These are phyloP conservation scores for Aurinia saxatilis DNA, from an alignment of 345 rosid species.

Conservation along the genomic window DNA sequence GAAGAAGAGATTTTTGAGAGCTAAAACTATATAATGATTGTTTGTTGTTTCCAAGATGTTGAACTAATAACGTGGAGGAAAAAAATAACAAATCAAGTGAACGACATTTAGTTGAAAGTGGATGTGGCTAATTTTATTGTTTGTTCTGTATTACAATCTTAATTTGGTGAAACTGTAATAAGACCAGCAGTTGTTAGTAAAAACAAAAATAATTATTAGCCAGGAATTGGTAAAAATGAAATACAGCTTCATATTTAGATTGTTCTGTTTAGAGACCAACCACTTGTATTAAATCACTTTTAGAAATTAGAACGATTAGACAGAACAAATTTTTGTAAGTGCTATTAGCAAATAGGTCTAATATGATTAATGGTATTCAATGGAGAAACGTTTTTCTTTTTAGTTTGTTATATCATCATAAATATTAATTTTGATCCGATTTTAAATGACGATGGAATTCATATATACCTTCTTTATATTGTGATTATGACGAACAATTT, in stretches of 20 bases:
- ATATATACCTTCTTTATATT: no score
- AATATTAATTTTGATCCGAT: no score
- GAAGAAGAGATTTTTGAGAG: slow-evolving; percentile 5
- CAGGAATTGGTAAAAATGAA: not conserved
- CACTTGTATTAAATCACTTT: not conserved
- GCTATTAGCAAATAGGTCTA: no score
- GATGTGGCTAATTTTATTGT: not conserved
- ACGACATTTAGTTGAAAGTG: slow-evolving; percentile 5
- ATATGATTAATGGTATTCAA: no score
- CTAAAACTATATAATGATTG: slow-evolving; percentile 23
- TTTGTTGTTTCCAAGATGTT: slow-evolving; percentile 2
- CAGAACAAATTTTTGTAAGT: no score
- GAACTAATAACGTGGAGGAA: slow-evolving; percentile 16
- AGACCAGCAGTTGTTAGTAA: slow-evolving; percentile 7
- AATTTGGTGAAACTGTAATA: slow-evolving; percentile 14
- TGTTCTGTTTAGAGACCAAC: not conserved
- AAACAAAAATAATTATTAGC: not conserved
- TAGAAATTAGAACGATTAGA: not conserved
- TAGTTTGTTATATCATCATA: no score
- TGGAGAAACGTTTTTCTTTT: no score
- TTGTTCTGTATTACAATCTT: slow-evolving; percentile 10
- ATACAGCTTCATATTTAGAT: slow-evolving; percentile 1
- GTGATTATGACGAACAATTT: no score
- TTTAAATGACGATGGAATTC: no score
- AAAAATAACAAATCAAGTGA: slow-evolving; percentile 13